phyloP scores from a whole-genome alignment of 441 rosid genomes.

The Populus tomentosa region DNA sequence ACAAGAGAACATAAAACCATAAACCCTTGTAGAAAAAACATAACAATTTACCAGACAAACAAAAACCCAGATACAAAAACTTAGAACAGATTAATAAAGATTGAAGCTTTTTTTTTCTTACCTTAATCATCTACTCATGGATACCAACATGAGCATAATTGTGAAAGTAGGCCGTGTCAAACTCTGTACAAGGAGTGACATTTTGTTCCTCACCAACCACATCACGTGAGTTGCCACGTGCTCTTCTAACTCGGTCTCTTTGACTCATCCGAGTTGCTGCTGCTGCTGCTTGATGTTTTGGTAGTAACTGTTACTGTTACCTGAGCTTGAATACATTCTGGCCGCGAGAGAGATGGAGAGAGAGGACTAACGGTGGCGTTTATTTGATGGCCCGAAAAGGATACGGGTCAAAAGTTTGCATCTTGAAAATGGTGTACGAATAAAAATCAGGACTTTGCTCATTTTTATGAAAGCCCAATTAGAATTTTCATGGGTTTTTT shows the following conservation, averaged over 20 bases:
- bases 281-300: slow-evolving; percentile 19
- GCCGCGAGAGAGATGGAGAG: not conserved
- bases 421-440: not conserved
- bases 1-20: not conserved
- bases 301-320: slow-evolving; percentile 24
- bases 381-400: not conserved
- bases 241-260: slow-evolving; percentile 19
- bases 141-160: slow-evolving; percentile 92
- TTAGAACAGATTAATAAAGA: not conserved
- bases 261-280: slow-evolving; percentile 8
- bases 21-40: not conserved
- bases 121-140: slow-evolving; percentile 99
- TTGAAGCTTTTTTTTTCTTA: not conserved
- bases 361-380: not conserved
- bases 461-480: not conserved
- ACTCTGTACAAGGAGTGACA: slow-evolving; percentile 78
- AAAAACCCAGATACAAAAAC: not conserved
- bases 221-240: slow-evolving; percentile 26
- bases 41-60: not conserved
- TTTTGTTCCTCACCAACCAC: slow-evolving; percentile 16
- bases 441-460: not conserved
- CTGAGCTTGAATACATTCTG: not conserved
- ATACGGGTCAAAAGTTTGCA: not conserved
- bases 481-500: not conserved
- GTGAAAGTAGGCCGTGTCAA: slow-evolving; percentile 84